Conservation (phyloP, 1,284 basidiomycete genomes). For the Tausonia pullulans region DNA sequence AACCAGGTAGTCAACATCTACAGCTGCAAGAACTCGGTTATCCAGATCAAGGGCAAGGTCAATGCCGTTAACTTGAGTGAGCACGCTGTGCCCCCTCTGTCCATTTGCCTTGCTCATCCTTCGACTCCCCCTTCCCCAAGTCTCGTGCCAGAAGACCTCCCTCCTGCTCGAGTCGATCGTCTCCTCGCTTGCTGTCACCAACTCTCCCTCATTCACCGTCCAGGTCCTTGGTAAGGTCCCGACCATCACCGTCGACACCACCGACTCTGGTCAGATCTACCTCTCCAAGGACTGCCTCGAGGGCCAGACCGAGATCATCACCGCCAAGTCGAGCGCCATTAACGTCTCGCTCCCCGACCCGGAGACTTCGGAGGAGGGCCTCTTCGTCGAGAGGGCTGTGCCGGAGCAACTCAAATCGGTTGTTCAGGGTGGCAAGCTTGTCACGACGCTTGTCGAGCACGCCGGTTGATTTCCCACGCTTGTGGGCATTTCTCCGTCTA, state of each 20-base stretch:
- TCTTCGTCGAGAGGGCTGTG: constrained; percentile 79
- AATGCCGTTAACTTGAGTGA: constrained; percentile 80
- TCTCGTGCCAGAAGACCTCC: constrained; percentile 80
- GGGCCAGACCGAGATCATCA: constrained; percentile 67
- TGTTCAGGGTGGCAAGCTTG: constrained; percentile 69
- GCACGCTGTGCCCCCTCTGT: not conserved
- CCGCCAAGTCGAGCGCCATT: constrained; percentile 87
- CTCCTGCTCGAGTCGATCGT: constrained; percentile 86
- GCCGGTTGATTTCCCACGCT: constrained; percentile 42
- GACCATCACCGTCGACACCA: constrained; percentile 86
- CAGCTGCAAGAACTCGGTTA: constrained; percentile 78
- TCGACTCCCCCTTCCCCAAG: constrained; percentile 36
- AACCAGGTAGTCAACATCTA: constrained; percentile 83
- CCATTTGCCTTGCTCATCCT: not conserved
- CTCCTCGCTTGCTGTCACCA: constrained; percentile 75
- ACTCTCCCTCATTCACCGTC: constrained; percentile 82
- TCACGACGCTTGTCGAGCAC: constrained; percentile 84
- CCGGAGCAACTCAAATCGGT: constrained; percentile 93
- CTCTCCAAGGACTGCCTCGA: constrained; percentile 69
- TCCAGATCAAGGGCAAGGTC: constrained; percentile 85
- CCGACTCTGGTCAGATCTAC: constrained; percentile 91
- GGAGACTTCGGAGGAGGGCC: constrained; percentile 77
- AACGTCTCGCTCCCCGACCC: constrained; percentile 78
- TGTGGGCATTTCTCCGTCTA: no score
- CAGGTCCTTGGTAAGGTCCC: constrained; percentile 85